Evolutionary conservation across 176 grass and related monocot genomes (phyloP), one percentile per base, ranked within the genome.

Genomic region (Rhynchospora breviuscula): DNA sequence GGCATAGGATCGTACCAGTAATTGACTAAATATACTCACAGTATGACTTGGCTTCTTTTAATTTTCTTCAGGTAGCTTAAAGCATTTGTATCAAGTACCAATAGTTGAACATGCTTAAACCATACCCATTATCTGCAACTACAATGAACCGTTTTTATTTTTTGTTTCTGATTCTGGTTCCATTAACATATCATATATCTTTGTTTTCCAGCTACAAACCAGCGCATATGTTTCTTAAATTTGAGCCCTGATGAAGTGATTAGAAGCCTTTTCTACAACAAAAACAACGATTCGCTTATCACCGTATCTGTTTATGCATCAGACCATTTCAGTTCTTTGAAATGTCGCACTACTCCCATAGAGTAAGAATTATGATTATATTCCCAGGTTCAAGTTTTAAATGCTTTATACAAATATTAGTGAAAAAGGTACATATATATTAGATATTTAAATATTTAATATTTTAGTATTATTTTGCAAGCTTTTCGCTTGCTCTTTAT

Each of bases 211-310:
- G 96, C 89, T 61, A 98, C 96, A 73, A 98, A 98, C 70, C 88
- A 91, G 66, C 89, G 96, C 2, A 82, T 98, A 83, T 91, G 91
- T 64, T 93, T 95, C 89, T 86, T 98, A 88, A 98, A 98, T 89
- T 87, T 95, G 79, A 95, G 89, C 66, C 96, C 93, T 44, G 96
- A 98, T 91, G 96, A 98, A 89, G 96, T 98, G 75, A 98, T 98
- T 65, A 90, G 96, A 85, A 98, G 96, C 66, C 90, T 98, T 79
- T 98, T 98, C 67, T 98, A 95, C 89, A 98, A 98, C 79, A 98
- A 98, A 88, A 98, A 98, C 77, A 98, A 98, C 63, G 93, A 98
- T 86, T 98, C 96, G 8, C 96, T 98, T 65, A 98, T 98, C 88
- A 98, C 96, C 35, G 96, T 98, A 18, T 98, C 96, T 77, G 96